These are phyloP conservation scores for Choiromyces venosus DNA, from an alignment of 495 filamentous ascomycete genomes.

Conservation along the genomic window DNA sequence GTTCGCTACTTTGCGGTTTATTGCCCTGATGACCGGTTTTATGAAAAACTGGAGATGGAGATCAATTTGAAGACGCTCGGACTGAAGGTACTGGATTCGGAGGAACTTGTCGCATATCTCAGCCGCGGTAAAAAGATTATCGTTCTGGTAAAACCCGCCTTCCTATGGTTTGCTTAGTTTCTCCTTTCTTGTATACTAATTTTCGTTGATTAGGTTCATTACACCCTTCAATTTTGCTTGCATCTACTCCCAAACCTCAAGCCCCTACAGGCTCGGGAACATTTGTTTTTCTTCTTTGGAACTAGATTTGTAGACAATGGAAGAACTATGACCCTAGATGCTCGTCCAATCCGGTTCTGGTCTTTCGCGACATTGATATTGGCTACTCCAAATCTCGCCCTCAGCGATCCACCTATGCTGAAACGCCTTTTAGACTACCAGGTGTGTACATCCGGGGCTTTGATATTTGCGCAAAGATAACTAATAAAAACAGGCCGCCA, in stretches of 20 bases:
- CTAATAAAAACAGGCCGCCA: constrained; percentile 9
- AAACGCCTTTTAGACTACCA: constrained; percentile 31
- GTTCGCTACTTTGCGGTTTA: constrained; percentile 30
- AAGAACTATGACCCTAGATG: constrained; percentile 8
- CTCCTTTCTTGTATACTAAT: background rate
- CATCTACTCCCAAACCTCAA: constrained; percentile 36
- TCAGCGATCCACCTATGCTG: constrained; percentile 19
- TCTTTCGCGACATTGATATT: constrained; percentile 38
- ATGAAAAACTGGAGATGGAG: constrained; percentile 36
- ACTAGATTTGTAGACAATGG: constrained; percentile 16
- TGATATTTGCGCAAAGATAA: background rate
- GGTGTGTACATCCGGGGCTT: constrained; percentile 6
- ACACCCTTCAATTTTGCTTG: constrained; percentile 29
- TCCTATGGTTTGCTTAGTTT: background rate
- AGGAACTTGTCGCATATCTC: constrained; percentile 15
- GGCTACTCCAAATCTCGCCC: constrained; percentile 32
- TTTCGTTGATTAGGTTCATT: constrained; percentile 25
- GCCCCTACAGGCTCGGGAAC: constrained; percentile 22
- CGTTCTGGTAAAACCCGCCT: constrained; percentile 20
- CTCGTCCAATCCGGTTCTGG: constrained; percentile 33
- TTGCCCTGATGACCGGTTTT: constrained; percentile 34
- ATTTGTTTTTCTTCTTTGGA: constrained; percentile 37
- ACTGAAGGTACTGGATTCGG: constrained; percentile 18
- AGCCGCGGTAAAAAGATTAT: constrained; percentile 16
- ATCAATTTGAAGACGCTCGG: constrained; percentile 18